Percentiles rank a stretch among this genome's conserved stretches.
These are phyloP conservation scores for Litsea cubeba DNA, from an alignment of 164 flowering plant genomes.

Conservation along the genomic window DNA sequence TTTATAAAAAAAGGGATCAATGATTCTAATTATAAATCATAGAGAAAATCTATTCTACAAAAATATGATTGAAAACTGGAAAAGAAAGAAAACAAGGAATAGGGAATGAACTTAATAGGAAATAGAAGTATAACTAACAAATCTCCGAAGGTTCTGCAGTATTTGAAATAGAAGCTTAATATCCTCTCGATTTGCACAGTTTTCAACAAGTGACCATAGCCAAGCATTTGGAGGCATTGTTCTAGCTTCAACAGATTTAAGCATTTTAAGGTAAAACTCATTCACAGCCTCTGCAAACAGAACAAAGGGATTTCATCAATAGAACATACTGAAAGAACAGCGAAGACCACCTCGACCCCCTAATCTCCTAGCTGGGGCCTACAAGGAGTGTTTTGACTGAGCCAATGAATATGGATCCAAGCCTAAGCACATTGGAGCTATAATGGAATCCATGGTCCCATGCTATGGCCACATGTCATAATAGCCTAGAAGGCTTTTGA, in stretches of 20 bases:
- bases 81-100: constrained; percentile 1
- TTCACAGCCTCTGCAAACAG: constrained; percentile 51
- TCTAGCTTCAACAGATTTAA: constrained; percentile 45
- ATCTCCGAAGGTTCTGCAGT: constrained; percentile 59
- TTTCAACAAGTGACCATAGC: constrained; percentile 68
- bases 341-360: not conserved
- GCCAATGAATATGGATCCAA: not conserved
- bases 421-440: not conserved
- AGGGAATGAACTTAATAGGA: not conserved
- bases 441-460: not conserved
- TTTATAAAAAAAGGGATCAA: no score
- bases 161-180: constrained; percentile 64
- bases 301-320: not conserved
- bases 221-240: constrained; percentile 83
- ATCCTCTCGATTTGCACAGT: constrained; percentile 62
- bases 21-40: no score
- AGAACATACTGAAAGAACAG: not conserved
- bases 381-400: not conserved
- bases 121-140: constrained; percentile 49
- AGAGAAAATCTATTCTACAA: not conserved
- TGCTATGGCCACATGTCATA: not conserved
- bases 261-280: constrained; percentile 65
- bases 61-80: not conserved
- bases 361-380: not conserved
- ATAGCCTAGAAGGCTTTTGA: no score